A percentile compares a stretch with the other conserved stretches of the same genome.
These are phyloP conservation scores for Odonthalia washingtoniensis DNA, from an alignment of 31 red algal species.

Conservation along the genomic window DNA sequence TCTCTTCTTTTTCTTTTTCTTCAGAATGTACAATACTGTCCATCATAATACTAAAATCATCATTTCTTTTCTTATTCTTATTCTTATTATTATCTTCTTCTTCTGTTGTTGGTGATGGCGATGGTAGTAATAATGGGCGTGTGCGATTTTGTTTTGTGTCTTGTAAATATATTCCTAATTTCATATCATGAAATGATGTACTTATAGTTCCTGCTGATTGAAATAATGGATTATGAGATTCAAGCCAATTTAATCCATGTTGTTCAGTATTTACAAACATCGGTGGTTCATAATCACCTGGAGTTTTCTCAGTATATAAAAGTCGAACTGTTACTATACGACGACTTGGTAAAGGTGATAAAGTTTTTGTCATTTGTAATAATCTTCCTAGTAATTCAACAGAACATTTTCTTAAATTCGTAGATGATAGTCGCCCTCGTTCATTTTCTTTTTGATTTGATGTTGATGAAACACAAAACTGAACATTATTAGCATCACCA, in stretches of 20 bases:
- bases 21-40: too few species aligned
- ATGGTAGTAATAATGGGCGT: background rate
- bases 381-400: slow-evolving; percentile 35
- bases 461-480: background rate
- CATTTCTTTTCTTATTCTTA: too few species aligned
- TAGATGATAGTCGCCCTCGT: background rate
- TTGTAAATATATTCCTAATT: slow-evolving; percentile 22
- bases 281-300: slow-evolving; percentile 64
- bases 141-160: slow-evolving; percentile 11
- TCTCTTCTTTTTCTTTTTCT: too few species aligned
- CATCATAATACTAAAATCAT: too few species aligned
- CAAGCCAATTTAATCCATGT: slow-evolving; percentile 49
- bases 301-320: slow-evolving; percentile 53
- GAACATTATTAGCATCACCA: background rate
- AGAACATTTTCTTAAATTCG: slow-evolving; percentile 34
- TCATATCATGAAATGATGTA: slow-evolving; percentile 67
- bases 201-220: slow-evolving; percentile 23
- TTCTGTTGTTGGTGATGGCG: background rate
- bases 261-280: slow-evolving; percentile 35
- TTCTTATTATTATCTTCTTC: too few species aligned
- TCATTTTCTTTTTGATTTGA: background rate
- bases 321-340: slow-evolving; percentile 34
- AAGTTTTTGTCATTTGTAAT: slow-evolving; percentile 47
- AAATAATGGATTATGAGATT: slow-evolving; percentile 23
- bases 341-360: slow-evolving; percentile 41